Base-by-base conservation (phyloP, 1,139 yeast species). In the Hansenula sp. region DNA sequence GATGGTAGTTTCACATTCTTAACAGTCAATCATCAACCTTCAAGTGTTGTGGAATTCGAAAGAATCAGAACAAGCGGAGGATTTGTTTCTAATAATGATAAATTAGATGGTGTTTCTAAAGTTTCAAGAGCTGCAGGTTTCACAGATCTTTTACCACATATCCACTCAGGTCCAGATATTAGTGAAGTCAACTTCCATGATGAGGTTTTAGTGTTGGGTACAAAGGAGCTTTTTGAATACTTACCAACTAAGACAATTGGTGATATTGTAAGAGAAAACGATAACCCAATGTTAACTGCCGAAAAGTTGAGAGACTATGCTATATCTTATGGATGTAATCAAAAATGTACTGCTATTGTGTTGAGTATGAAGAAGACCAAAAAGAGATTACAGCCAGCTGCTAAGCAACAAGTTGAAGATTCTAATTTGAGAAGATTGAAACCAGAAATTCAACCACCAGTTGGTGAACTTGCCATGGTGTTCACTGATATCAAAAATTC, bases 401-500 rank as follows among this genome's bases (percentile, higher is more conserved):
- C 60, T 0, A 60, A 63, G 44, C 60, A 73, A 71, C 57, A 69
- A 57, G 49, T 73, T 68, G 95, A 88, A 38, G 97, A 90, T 61
- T 76, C 95, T 0, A 75, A 81, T 6, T 69, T 90, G 51, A 80
- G 96, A 52, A 75, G 95, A 55, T 68, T 89, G 41, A 96, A 90
- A 43, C 90, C 87, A 37, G 98, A 92, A 60, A 92, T 92, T 44
- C 83, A 85, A 14, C 97, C 99, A 2, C 99, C 99, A 2, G 82
- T 84, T 8, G 97, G 97, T 2, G 89, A 87, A 41, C 70, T 92
- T 41, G 97, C 98, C 0, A 82, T 92, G 75, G 97, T 90, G 1
- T 92, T 94, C 61, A 92, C 99, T 0, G 99, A 92, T 75, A 94
- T 92, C 55, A 90, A 92, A 58, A 90, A 86, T 59, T 90, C 97